A percentile compares a stretch with the other conserved stretches of the same genome.
Conservation (phyloP, 345 rosid genomes). For the Lenwebbia sp. region DNA sequence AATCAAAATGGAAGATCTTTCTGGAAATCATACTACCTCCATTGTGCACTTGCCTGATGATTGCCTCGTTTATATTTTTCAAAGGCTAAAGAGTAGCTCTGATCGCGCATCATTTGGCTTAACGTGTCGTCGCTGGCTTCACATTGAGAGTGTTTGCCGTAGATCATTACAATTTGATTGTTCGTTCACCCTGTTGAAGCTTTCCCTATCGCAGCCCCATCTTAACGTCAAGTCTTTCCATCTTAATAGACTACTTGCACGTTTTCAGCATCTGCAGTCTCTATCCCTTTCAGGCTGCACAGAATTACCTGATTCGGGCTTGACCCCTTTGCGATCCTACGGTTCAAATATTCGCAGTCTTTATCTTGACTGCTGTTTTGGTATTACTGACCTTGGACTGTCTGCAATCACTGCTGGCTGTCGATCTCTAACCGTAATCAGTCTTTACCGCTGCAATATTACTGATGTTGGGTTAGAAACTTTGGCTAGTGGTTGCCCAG, state of each 20-base stretch:
- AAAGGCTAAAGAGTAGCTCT: conserved; percentile 22
- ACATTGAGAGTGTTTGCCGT: conserved; percentile 51
- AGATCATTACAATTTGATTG: conserved; percentile 52
- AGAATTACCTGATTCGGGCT: conserved; percentile 44
- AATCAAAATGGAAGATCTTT: not conserved
- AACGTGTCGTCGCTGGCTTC: conserved; percentile 62
- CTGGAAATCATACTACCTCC: conserved; percentile 1
- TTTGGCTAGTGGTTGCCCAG: conserved; percentile 34
- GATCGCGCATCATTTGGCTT: conserved; percentile 73
- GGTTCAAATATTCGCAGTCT: conserved; percentile 48
- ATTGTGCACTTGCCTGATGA: conserved; percentile 61
- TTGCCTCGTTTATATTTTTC: conserved; percentile 60
- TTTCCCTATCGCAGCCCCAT: conserved; percentile 16
- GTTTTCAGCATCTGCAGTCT: conserved; percentile 41
- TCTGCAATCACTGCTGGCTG: conserved; percentile 39
- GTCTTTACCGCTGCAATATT: conserved; percentile 57
- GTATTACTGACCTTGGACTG: conserved; percentile 52
- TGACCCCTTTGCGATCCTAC: conserved; percentile 29
- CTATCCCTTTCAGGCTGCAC: conserved; percentile 68
- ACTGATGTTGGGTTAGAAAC: conserved; percentile 55
- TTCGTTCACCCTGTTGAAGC: conserved; percentile 28
- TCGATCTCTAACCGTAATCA: conserved; percentile 34
- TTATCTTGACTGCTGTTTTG: conserved; percentile 61
- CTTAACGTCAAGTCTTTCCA: conserved; percentile 23
- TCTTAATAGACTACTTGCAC: conserved; percentile 46